phyloP scores from a whole-genome alignment of 1,284 basidiomycete species.

The Sanghuangporus baumii region DNA sequence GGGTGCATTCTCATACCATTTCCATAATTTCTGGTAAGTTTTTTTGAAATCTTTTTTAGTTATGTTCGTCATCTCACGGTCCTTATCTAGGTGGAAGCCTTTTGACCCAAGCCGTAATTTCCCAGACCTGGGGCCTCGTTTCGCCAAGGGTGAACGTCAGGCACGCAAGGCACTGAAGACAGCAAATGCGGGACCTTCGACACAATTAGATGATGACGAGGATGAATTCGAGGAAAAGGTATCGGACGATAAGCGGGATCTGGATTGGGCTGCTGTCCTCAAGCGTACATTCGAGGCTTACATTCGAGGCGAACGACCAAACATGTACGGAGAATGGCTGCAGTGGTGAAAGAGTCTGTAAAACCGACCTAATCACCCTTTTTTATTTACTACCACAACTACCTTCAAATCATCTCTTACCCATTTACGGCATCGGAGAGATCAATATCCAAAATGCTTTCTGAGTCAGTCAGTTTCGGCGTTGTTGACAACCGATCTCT shows the following conservation, averaged over 20 bases:
- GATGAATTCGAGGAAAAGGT: constrained; percentile 35
- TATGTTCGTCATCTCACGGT: constrained; percentile 9
- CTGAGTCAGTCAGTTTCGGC: not conserved
- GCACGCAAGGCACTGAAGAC: constrained; percentile 32
- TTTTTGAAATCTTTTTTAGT: constrained; percentile 1
- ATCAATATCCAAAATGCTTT: not conserved
- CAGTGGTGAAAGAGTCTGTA: constrained; percentile 42
- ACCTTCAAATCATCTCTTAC: not conserved
- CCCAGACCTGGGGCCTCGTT: constrained; percentile 83
- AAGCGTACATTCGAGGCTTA: constrained; percentile 91
- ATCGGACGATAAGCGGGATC: constrained; percentile 58
- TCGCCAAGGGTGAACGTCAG: constrained; percentile 65
- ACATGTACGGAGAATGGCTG: constrained; percentile 89
- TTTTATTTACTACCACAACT: not conserved
- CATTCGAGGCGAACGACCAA: constrained; percentile 80
- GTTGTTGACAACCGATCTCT: not conserved
- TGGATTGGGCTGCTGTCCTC: constrained; percentile 86
- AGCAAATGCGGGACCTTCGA: not conserved
- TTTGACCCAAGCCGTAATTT: constrained; percentile 86
- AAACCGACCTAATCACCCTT: not conserved
- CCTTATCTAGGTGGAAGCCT: constrained; percentile 75
- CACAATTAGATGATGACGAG: constrained; percentile 23
- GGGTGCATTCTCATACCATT: constrained; percentile 84
- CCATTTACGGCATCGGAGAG: not conserved
- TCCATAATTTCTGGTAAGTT: constrained; percentile 75